phyloP scores from a whole-genome alignment of 305 asterid species.

The Rubia peregrina region DNA sequence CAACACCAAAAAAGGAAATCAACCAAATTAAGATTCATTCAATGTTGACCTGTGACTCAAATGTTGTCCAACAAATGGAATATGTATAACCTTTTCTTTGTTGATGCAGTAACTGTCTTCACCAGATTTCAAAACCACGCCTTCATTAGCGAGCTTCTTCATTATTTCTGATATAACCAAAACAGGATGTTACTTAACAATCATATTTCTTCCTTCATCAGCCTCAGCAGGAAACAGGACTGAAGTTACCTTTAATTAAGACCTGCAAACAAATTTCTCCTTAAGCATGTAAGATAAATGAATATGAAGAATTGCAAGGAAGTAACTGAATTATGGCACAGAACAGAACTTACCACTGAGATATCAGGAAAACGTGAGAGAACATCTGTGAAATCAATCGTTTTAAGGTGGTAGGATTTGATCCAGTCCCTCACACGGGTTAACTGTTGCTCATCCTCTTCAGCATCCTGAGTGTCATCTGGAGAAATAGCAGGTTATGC shows the following conservation, averaged over 20 bases:
- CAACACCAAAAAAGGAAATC: constrained; percentile 15
- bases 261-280: constrained; percentile 38
- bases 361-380: constrained; percentile 80
- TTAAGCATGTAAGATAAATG: not conserved
- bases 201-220: constrained; percentile 16
- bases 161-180: constrained; percentile 49
- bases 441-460: constrained; percentile 67
- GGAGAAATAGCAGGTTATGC: constrained; percentile 19
- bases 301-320: not conserved
- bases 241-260: constrained; percentile 68
- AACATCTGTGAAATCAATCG: constrained; percentile 56
- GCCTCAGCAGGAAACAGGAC: constrained; percentile 21
- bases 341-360: constrained; percentile 48
- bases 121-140: constrained; percentile 44
- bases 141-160: constrained; percentile 65
- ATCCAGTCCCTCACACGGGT: constrained; percentile 78
- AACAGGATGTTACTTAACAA: constrained; percentile 11
- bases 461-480: constrained; percentile 87
- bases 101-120: constrained; percentile 49
- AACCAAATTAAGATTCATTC: not conserved
- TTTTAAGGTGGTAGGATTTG: constrained; percentile 54
- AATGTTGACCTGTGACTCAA: constrained; percentile 2
- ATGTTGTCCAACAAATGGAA: constrained; percentile 13
- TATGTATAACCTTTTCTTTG: constrained; percentile 44
- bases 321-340: not conserved